Base-by-base conservation (phyloP, 1,284 basidiomycete genomes). In the Naganishia cerealis region DNA sequence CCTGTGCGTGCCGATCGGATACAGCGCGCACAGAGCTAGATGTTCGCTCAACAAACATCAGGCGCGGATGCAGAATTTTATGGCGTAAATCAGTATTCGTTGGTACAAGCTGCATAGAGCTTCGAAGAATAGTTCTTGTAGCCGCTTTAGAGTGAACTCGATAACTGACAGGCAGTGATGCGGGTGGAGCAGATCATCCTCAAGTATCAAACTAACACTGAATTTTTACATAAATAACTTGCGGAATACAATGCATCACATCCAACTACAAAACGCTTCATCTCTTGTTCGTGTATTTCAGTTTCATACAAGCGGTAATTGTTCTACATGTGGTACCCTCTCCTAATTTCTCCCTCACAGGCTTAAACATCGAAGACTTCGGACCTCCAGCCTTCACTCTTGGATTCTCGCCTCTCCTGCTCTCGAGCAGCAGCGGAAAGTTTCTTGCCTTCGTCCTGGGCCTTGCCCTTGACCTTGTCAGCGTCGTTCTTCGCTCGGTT, bases 301-400 rank as follows among this genome's bases (percentile, higher is more conserved):
- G 46, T 50, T 50, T 24, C 21, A 50, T 50, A 50, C 46, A 50
- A 50, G 21, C 46, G 46, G 46, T 50, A 24, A 50, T 50, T 21
- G n/a, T 50, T 24, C 21, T 50, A 50, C 46, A 50, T 24, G 21
- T 21, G 21, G 21, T 50, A 3, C 46, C 46, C 1, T 21, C 46
- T 24, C 46, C 8, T 21, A n/a, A 50, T 13, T 4, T 24, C n/a
- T 8, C 46, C 10, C 7, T 50, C 21, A 48, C 24, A 21, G 29
- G n/a, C 13, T 54, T 24, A 69, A 46, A 69, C 63, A 39, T 57
- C 57, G 55, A 83, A 83, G 1, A 78, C 79, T 6, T 79, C 74
- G 6, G 70, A 73, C 70, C 77, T 76, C 82, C 82, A 83, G n/a
- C 81, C 82, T 29, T 78, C 76, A 26, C 74, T 73, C 53, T 71